Evolutionary conservation across 2,329 filamentous ascomycete species (phyloP).

Genomic region (Coniochaeta ligniaria): DNA sequence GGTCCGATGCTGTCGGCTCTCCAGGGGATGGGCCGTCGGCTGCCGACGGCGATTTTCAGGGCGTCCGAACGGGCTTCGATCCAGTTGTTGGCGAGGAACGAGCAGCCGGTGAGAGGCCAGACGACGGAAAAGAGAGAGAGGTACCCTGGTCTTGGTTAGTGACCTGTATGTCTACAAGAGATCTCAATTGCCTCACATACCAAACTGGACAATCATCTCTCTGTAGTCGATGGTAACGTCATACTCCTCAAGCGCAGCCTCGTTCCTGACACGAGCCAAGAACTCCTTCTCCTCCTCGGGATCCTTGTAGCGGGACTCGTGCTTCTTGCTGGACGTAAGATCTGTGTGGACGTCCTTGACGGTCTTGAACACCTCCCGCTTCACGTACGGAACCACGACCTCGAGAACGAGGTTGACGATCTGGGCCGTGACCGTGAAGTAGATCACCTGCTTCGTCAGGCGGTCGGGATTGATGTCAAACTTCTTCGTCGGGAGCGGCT

Average conservation of each 20-base stretch:
- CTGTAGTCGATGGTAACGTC: constrained; percentile 86
- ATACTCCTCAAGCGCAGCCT: constrained; percentile 76
- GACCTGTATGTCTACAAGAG: neutral
- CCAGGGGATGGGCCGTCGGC: constrained; percentile 83
- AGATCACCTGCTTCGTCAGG: constrained; percentile 86
- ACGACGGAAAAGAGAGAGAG: constrained; percentile 85
- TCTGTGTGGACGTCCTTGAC: constrained; percentile 66
- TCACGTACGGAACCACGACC: constrained; percentile 76
- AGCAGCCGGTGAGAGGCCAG: constrained; percentile 87
- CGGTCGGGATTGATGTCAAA: constrained; percentile 81
- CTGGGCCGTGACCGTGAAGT: constrained; percentile 91
- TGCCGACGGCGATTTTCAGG: constrained; percentile 86
- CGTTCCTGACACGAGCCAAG: constrained; percentile 70
- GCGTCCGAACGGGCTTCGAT: constrained; percentile 89
- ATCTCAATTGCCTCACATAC: constrained; percentile 26
- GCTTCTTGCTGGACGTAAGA: constrained; percentile 44
- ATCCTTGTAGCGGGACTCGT: constrained; percentile 48
- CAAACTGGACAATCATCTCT: constrained; percentile 85
- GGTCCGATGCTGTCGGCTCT: constrained; percentile 91
- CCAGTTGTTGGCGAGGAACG: constrained; percentile 94
- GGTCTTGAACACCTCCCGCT: constrained; percentile 69
- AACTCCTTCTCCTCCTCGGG: constrained; percentile 73
- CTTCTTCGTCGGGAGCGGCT: constrained; percentile 54
- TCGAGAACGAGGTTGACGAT: constrained; percentile 83
- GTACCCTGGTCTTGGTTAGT: constrained; percentile 53